These are phyloP conservation scores for Gloeostereum incarnatum DNA, from an alignment of 768 basidiomycete species.

Conservation along the genomic window DNA sequence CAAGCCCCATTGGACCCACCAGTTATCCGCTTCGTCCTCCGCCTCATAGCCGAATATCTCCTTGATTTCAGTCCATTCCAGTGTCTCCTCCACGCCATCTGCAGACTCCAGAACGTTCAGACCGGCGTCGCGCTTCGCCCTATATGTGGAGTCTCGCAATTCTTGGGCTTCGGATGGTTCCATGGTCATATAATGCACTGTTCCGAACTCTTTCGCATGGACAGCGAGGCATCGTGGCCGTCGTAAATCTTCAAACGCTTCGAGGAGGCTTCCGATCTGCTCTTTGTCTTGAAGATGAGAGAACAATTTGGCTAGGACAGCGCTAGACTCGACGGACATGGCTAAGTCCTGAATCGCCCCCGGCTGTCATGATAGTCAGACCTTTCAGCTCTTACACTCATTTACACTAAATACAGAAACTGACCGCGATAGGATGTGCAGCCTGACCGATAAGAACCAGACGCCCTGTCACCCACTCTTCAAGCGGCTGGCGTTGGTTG, in stretches of 20 bases:
- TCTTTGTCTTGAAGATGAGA: slow-evolving; percentile 36
- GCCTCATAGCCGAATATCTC: slow-evolving; percentile 44
- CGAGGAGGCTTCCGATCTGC: slow-evolving; percentile 42
- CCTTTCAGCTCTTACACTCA: not conserved
- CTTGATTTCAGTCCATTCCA: slow-evolving; percentile 27
- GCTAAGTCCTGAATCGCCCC: slow-evolving; percentile 38
- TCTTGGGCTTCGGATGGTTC: slow-evolving; percentile 31
- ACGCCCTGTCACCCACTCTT: slow-evolving; percentile 40
- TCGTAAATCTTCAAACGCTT: slow-evolving; percentile 48
- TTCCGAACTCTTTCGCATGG: slow-evolving; percentile 30
- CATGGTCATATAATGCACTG: slow-evolving; percentile 34
- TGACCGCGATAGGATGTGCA: slow-evolving; percentile 45
- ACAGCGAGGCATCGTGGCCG: slow-evolving; percentile 34
- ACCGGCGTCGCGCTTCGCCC: slow-evolving; percentile 21
- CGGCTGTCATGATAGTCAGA: slow-evolving; percentile 21
- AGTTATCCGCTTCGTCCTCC: slow-evolving; percentile 50
- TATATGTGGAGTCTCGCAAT: slow-evolving; percentile 30
- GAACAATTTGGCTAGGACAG: slow-evolving; percentile 51
- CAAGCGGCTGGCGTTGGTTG: slow-evolving; percentile 27
- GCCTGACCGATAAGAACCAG: slow-evolving; percentile 45
- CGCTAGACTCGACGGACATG: slow-evolving; percentile 54
- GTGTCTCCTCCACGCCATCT: not conserved
- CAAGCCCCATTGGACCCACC: slow-evolving; percentile 49
- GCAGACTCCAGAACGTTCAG: slow-evolving; percentile 15
- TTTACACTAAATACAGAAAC: slow-evolving; percentile 13